A percentile compares a stretch with the other conserved stretches of the same genome.
Conservation (phyloP, 768 basidiomycete genomes). For the Leccinellum albellum region DNA sequence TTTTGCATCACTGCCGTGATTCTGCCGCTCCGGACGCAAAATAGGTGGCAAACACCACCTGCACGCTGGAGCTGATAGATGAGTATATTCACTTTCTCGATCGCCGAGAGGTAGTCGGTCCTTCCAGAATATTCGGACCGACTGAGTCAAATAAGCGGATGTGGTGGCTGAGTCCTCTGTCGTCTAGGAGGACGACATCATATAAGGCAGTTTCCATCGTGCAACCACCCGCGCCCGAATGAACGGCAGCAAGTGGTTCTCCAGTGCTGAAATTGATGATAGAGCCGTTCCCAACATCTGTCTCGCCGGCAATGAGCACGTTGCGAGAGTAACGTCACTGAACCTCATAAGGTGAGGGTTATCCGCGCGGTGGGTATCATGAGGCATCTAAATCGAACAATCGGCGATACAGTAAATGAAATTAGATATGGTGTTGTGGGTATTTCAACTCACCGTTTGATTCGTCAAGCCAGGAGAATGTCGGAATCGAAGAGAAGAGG, state of each 20-base stretch:
- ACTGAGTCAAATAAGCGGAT: slow-evolving; percentile 34
- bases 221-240: slow-evolving; percentile 32
- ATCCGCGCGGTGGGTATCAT: slow-evolving; percentile 3
- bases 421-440: neutral
- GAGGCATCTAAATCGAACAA: slow-evolving; percentile 12
- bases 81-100: slow-evolving; percentile 33
- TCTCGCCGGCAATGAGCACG: slow-evolving; percentile 34
- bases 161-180: slow-evolving; percentile 14
- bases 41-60: slow-evolving; percentile 32
- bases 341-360: slow-evolving; percentile 15
- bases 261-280: slow-evolving; percentile 39
- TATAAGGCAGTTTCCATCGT: slow-evolving; percentile 33
- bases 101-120: slow-evolving; percentile 25
- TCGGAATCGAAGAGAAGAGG: neutral
- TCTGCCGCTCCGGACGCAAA: slow-evolving; percentile 33
- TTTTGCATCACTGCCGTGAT: slow-evolving; percentile 28
- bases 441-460: slow-evolving; percentile 11
- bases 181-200: slow-evolving; percentile 18
- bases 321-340: slow-evolving; percentile 32
- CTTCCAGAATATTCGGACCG: slow-evolving; percentile 27
- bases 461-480: neutral
- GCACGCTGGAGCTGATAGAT: slow-evolving; percentile 31
- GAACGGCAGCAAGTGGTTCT: slow-evolving; percentile 21
- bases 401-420: slow-evolving; percentile 1
- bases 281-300: slow-evolving; percentile 37